Evolutionary conservation across 352 stramenopile genomes (phyloP), one percentile per base, ranked within the genome.

Genomic region (Phytophthora hybrid): DNA sequence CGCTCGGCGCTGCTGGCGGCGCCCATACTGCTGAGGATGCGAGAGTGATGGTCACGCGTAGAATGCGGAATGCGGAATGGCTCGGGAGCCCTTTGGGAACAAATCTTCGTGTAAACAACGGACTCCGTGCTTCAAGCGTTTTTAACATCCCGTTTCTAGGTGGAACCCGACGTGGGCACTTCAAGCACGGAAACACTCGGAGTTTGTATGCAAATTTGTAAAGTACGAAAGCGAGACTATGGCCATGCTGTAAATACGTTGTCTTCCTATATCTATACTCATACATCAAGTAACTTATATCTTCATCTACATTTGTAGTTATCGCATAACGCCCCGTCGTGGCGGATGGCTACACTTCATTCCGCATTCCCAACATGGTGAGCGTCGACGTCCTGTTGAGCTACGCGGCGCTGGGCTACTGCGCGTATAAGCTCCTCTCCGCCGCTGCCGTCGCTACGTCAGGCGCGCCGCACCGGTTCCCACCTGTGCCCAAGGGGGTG

Each of bases 1-100:
- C 59, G 52, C 44, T 58, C 69, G 9, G 69, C 78, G 72, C 79
- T 88, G 58, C 54, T 74, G 59, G 59, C 66, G n/a, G 72, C 74
- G 56, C 83, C 83, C 83, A 91, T 21, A 10, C 4, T 7, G 18
- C 10, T 59, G 19, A 44, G 52, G 34, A 18, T 3, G n/a, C 19
- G 46, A 67, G 53, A 73, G n/a, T 55, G 49, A 55, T 55, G 19
- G 49, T 55, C 62, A n/a, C 13, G 37, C 37, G 37, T 11, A 46
- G 11, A 46, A 6, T 46, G 37, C 37, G 13, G 37, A 46, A 46
- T 46, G 37, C 37, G 37, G 37, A 46, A 46, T 46, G 37, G 37
- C 37, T 5, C 6, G 4, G 37, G 37, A 46, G 37, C 37, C 18
- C 13, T 46, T 46, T 13, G 37, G 23, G 23, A 26, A 26, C 23